phyloP scores from a whole-genome alignment of 345 rosid species.

The Euphorbia tirucalli region DNA sequence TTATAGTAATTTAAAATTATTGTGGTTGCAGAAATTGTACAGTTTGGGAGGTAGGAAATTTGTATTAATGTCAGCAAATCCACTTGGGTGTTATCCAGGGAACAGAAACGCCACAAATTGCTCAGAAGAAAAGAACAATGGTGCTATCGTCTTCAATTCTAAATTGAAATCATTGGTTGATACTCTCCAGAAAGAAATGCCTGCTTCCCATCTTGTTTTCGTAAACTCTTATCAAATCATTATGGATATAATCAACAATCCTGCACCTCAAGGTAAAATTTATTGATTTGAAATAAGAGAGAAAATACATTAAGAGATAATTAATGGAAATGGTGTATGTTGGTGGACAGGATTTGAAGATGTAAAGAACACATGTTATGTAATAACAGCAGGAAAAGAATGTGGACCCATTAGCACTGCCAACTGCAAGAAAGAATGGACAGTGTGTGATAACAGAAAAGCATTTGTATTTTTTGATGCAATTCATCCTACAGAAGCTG shows the following conservation, averaged over 20 bases:
- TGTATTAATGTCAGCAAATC: constrained; percentile 48
- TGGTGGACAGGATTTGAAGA: constrained; percentile 17
- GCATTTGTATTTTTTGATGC: constrained; percentile 53
- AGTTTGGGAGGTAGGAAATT: constrained; percentile 55
- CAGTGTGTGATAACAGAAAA: background rate
- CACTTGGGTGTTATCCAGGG: constrained; percentile 48
- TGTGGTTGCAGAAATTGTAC: constrained; percentile 43
- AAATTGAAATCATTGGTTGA: constrained; percentile 23
- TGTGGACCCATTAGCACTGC: too few species aligned
- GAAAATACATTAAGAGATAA: too few species aligned
- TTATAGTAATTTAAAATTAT: too few species aligned
- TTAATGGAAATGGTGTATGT: too few species aligned
- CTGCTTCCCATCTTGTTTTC: constrained; percentile 32
- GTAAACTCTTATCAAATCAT: constrained; percentile 50
- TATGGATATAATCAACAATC: constrained; percentile 37
- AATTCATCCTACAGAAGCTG: constrained; percentile 60
- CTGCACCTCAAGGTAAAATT: constrained; percentile 15
- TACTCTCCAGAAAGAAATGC: constrained; percentile 19
- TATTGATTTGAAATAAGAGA: too few species aligned
- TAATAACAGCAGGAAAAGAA: too few species aligned
- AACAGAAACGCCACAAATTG: constrained; percentile 8
- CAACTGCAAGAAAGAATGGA: too few species aligned
- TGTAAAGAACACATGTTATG: constrained; percentile 6
- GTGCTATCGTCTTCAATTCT: constrained; percentile 50
- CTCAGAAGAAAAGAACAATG: constrained; percentile 35